Evolutionary conservation across 257 asterid genomes (phyloP).

Genomic region (Fraxinus americana): DNA sequence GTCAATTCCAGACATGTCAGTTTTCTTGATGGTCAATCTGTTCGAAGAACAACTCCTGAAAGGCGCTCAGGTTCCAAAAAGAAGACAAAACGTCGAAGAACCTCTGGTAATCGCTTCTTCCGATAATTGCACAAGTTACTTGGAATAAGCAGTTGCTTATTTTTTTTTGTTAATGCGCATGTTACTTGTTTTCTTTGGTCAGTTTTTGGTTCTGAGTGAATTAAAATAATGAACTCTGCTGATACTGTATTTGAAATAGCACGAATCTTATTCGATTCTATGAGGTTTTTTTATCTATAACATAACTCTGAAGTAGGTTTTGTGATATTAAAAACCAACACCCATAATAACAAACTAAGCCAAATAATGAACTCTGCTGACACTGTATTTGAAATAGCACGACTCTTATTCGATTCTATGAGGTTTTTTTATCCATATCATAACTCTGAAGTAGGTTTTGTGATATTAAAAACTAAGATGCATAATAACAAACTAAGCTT

Average conservation of each 20-base stretch:
- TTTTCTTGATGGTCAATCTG: slow-evolving; percentile 43
- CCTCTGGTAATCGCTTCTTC: slow-evolving; percentile 49
- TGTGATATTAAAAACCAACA: neutral
- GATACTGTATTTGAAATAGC: slow-evolving; percentile 23
- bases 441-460: neutral
- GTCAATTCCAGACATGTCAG: slow-evolving; percentile 41
- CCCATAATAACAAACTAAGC: neutral
- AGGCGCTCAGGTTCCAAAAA: slow-evolving; percentile 61
- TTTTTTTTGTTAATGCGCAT: neutral
- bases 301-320: neutral
- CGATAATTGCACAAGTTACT: neutral
- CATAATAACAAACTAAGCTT: neutral
- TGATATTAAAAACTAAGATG: neutral
- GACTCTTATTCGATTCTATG: neutral
- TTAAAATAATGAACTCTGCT: slow-evolving; percentile 17
- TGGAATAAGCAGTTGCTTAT: neutral
- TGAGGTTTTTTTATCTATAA: neutral
- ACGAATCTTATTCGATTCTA: neutral
- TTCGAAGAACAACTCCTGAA: slow-evolving; percentile 48
- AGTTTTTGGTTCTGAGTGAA: neutral
- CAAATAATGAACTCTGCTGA: slow-evolving; percentile 3
- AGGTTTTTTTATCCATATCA: neutral
- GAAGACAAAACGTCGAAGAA: slow-evolving; percentile 72
- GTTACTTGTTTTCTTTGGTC: slow-evolving; percentile 6
- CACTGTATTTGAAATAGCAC: slow-evolving; percentile 17